phyloP scores from a whole-genome alignment of 139 green algal genomes.

The Chlamydomonas sp. region DNA sequence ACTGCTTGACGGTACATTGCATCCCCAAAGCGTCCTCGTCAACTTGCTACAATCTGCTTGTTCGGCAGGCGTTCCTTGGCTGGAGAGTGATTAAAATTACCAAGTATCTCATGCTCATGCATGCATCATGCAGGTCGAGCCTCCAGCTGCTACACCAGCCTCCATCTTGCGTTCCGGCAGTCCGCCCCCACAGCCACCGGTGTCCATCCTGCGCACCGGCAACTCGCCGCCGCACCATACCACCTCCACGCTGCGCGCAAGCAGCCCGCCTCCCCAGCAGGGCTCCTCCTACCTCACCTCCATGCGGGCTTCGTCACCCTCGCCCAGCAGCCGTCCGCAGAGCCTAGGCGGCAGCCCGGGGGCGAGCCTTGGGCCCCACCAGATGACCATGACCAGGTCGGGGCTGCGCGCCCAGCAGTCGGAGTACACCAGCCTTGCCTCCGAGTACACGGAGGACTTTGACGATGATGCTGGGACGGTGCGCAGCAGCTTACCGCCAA shows the following conservation, averaged over 20 bases:
- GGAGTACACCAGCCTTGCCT: not conserved
- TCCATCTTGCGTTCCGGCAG: not conserved
- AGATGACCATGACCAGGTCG: not conserved
- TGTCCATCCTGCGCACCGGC: not conserved
- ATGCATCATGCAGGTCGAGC: not conserved
- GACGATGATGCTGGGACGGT: not conserved
- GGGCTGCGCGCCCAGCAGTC: not conserved
- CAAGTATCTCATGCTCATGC: too few relatives aligned
- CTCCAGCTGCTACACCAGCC: not conserved
- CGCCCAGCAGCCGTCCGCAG: not conserved
- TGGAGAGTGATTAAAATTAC: too few relatives aligned
- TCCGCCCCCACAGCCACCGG: not conserved
- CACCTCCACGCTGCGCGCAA: not conserved
- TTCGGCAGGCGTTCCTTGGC: too few relatives aligned
- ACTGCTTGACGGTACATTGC: too few relatives aligned
- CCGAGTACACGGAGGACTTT: constrained; percentile 35
- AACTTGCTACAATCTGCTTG: too few relatives aligned
- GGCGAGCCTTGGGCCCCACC: not conserved
- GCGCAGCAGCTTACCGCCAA: not conserved
- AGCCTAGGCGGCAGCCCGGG: constrained; percentile 11
- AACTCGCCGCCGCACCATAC: not conserved
- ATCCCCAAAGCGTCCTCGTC: too few relatives aligned
- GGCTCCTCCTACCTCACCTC: not conserved
- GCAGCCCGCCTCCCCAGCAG: not conserved
- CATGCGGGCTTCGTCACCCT: not conserved